Percentiles rank a stretch among this genome's conserved stretches.
These are phyloP conservation scores for Sequoiadendron giganteum DNA, from an alignment of 75 land plant genomes.

Conservation along the genomic window DNA sequence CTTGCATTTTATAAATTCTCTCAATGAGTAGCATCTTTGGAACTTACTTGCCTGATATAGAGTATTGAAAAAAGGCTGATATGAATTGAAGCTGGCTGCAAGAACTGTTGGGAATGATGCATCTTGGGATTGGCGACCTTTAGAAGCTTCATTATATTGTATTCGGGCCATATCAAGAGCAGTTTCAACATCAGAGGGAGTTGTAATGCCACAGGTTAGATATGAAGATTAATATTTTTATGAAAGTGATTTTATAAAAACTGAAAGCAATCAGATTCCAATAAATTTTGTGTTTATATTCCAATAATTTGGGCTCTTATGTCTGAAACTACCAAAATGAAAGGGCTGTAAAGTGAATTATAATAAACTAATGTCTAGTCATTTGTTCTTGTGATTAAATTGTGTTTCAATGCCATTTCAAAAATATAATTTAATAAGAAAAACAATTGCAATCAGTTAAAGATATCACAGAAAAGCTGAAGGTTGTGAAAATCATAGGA, in stretches of 20 bases:
- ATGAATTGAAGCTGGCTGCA: constrained; percentile 38
- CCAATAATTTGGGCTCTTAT: neutral
- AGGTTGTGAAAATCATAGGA: neutral
- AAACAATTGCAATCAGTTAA: neutral
- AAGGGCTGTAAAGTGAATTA: neutral
- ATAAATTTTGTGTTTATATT: neutral
- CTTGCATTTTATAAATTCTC: neutral
- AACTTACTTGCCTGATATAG: neutral
- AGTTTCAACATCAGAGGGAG: constrained; percentile 69
- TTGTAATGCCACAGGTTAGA: constrained; percentile 82
- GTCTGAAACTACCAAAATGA: neutral
- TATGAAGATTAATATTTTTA: neutral
- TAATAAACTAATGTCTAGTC: too few species aligned
- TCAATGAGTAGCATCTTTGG: neutral
- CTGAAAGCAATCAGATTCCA: neutral
- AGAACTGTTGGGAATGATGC: constrained; percentile 41
- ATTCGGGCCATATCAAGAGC: constrained; percentile 81
- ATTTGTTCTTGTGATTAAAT: neutral
- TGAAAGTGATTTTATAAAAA: neutral
- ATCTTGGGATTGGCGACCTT: constrained; percentile 72
- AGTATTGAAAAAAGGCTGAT: neutral
- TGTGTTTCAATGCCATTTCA: neutral
- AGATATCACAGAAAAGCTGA: neutral
- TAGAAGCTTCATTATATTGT: constrained; percentile 90
- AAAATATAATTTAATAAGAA: neutral